Evolutionary conservation across 805 yeast genomes (phyloP).

Genomic region (Myxozyma kluyveri): DNA sequence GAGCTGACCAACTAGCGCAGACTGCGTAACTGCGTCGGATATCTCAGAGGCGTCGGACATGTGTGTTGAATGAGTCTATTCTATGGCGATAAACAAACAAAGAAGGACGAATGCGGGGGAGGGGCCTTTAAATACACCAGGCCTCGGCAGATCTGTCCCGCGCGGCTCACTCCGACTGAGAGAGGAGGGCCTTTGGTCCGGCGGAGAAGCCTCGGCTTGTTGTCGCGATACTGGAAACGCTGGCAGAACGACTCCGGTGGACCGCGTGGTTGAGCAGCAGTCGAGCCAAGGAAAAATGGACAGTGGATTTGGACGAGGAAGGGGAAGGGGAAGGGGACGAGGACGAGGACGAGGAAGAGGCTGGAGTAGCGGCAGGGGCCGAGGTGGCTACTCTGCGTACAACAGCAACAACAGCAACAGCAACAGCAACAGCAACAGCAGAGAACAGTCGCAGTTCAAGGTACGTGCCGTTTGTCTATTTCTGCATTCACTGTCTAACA

Average conservation of each 20-base stretch:
- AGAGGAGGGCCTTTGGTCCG: no score
- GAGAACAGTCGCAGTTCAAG: background rate
- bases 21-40: slow-evolving; percentile 23
- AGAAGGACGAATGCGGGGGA: no score
- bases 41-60: slow-evolving; percentile 35
- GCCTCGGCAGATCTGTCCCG: no score
- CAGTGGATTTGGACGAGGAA: background rate
- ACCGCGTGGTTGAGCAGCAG: no score
- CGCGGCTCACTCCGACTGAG: no score
- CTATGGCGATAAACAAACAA: background rate
- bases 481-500: background rate
- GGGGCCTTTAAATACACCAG: no score
- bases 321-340: background rate
- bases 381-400: slow-evolving; percentile 5
- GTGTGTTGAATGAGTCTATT: background rate
- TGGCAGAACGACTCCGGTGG: no score
- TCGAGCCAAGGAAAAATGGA: no score
- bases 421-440: background rate
- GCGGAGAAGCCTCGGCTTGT: no score
- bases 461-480: background rate
- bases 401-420: slow-evolving; percentile 3
- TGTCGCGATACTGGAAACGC: no score
- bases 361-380: slow-evolving; percentile 3
- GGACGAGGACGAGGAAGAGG: slow-evolving; percentile 5
- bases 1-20: slow-evolving; percentile 61